Evolutionary conservation across 2,329 filamentous ascomycete species (phyloP).

Genomic region (Pseudogymnoascus sp.): DNA sequence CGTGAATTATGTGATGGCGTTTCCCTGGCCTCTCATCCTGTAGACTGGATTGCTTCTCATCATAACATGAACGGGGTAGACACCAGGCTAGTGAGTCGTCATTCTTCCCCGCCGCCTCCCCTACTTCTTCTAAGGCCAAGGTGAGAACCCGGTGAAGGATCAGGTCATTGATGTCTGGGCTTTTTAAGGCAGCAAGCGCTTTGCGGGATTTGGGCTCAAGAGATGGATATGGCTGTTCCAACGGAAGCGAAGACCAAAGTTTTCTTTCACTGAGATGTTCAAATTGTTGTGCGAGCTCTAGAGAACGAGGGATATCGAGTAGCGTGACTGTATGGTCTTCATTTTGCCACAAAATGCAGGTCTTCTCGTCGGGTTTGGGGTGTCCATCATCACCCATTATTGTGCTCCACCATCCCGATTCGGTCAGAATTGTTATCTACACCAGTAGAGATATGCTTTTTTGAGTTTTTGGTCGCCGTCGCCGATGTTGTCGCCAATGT

Average conservation of each 20-base stretch:
- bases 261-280: background rate
- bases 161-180: slow-evolving; percentile 18
- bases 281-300: slow-evolving; percentile 54
- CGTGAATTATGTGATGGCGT: background rate
- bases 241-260: slow-evolving; percentile 32
- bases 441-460: background rate
- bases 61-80: background rate
- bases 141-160: slow-evolving; percentile 22
- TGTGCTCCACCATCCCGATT: no score
- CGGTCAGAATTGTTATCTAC: no score
- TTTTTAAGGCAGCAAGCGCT: slow-evolving; percentile 17
- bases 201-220: slow-evolving; percentile 44
- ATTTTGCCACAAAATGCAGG: slow-evolving; percentile 46
- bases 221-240: slow-evolving; percentile 36
- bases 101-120: background rate
- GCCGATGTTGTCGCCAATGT: background rate
- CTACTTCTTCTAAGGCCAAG: slow-evolving; percentile 21
- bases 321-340: slow-evolving; percentile 42
- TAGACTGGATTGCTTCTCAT: background rate
- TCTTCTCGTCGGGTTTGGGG: slow-evolving; percentile 15
- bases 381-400: background rate
- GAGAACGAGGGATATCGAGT: slow-evolving; percentile 61
- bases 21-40: background rate
- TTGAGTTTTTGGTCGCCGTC: background rate
- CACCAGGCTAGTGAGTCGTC: background rate